A percentile compares a stretch with the other conserved stretches of the same genome.
These are phyloP conservation scores for Trypanosomatidae sp. DNA, from an alignment of 208 protist species.

Conservation along the genomic window DNA sequence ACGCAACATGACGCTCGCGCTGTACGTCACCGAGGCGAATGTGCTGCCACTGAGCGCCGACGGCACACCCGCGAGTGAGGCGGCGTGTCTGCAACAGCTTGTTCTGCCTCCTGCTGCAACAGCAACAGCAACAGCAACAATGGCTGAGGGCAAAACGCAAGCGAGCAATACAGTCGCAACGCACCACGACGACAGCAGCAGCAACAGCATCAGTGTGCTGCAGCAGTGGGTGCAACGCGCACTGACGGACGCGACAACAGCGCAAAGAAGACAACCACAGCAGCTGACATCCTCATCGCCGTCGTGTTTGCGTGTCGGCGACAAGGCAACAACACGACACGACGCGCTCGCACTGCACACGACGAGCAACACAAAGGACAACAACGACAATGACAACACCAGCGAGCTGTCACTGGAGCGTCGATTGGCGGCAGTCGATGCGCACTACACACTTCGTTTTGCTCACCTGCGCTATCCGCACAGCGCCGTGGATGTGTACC, in stretches of 20 bases:
- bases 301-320: too few relatives aligned
- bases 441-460: slow-evolving; percentile 73
- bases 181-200: slow-evolving; percentile 14
- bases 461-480: slow-evolving; percentile 32
- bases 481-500: too few relatives aligned
- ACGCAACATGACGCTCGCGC: slow-evolving; percentile 57
- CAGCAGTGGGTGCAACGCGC: slow-evolving; percentile 24
- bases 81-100: slow-evolving; percentile 28
- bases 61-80: slow-evolving; percentile 20
- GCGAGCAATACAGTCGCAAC: too few relatives aligned
- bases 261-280: too few relatives aligned
- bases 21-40: slow-evolving; percentile 73
- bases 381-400: too few relatives aligned
- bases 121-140: neutral
- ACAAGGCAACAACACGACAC: too few relatives aligned
- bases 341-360: too few relatives aligned
- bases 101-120: too few relatives aligned
- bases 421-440: slow-evolving; percentile 75
- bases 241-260: slow-evolving; percentile 9
- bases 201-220: slow-evolving; percentile 31
- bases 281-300: too few relatives aligned
- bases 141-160: neutral
- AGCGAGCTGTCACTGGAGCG: slow-evolving; percentile 56
- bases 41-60: slow-evolving; percentile 36
- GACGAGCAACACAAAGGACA: too few relatives aligned